Conservation (phyloP, 495 filamentous ascomycete genomes). For the Aspergillus funiculosus region DNA sequence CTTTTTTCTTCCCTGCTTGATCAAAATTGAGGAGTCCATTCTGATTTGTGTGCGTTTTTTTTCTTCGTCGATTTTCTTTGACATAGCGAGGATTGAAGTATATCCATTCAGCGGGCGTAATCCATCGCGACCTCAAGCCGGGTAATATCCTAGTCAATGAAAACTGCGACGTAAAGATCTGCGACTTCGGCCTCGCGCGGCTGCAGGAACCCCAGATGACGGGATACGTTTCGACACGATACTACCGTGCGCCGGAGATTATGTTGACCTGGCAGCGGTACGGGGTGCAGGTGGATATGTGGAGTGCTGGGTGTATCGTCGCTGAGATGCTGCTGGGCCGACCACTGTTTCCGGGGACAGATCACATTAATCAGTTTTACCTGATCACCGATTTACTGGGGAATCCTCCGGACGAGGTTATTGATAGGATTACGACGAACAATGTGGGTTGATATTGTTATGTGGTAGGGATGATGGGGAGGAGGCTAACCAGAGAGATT, state of each 20-base stretch:
- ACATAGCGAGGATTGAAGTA: constrained; percentile 92
- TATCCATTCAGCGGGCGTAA: constrained; percentile 95
- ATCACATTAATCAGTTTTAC: constrained; percentile 98
- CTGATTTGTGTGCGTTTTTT: neutral
- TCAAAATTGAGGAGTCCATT: neutral
- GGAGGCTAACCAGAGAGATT: neutral
- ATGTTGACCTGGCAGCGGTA: constrained; percentile 99
- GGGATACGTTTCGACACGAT: constrained; percentile 95
- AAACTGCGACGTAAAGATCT: constrained; percentile 99
- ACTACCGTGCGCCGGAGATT: constrained; percentile 97
- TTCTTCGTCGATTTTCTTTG: neutral
- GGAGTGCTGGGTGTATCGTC: constrained; percentile 98
- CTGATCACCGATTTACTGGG: constrained; percentile 97
- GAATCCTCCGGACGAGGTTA: constrained; percentile 94
- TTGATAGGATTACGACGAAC: constrained; percentile 93
- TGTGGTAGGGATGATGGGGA: neutral
- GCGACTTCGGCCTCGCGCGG: constrained; percentile 93
- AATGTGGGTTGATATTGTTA: constrained; percentile 56
- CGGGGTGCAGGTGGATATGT: constrained; percentile 97
- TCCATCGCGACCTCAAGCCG: constrained; percentile 95
- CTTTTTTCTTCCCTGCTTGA: neutral
- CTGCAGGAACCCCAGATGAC: constrained; percentile 99
- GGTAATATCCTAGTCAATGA: constrained; percentile 98
- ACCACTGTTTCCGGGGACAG: constrained; percentile 95
- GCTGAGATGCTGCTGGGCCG: constrained; percentile 98